These are phyloP conservation scores for Kregervanrija fluxuum DNA, from an alignment of 805 yeast genomes.

Conservation along the genomic window DNA sequence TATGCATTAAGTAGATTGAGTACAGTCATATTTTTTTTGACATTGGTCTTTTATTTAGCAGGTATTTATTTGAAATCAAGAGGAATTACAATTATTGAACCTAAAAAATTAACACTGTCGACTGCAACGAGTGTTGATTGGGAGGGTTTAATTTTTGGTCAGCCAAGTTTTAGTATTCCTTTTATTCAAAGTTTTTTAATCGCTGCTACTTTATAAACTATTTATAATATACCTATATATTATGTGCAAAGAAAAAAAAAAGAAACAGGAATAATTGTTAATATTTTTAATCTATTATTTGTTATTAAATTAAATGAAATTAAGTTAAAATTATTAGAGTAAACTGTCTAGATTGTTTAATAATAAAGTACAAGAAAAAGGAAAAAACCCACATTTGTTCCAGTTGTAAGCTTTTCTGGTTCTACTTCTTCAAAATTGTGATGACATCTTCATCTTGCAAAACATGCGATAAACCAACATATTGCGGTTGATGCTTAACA, in stretches of 20 bases:
- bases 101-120: too few relatives aligned
- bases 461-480: slow-evolving; percentile 79
- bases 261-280: too few relatives aligned
- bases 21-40: slow-evolving; percentile 41
- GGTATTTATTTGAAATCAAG: slow-evolving; percentile 51
- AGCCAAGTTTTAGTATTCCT: slow-evolving; percentile 55
- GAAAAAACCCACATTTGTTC: slow-evolving; percentile 17
- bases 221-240: too few relatives aligned
- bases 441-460: slow-evolving; percentile 96
- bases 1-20: slow-evolving; percentile 55
- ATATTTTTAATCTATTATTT: too few relatives aligned
- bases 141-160: slow-evolving; percentile 42
- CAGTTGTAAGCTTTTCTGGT: not conserved
- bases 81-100: slow-evolving; percentile 39
- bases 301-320: too few relatives aligned
- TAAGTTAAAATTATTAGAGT: too few relatives aligned
- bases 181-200: slow-evolving; percentile 48
- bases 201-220: slow-evolving; percentile 33
- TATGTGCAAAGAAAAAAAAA: too few relatives aligned
- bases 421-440: slow-evolving; percentile 71
- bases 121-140: slow-evolving; percentile 7
- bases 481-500: slow-evolving; percentile 97
- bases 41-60: slow-evolving; percentile 37
- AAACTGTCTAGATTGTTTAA: not conserved
- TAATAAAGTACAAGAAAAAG: not conserved